phyloP scores from a whole-genome alignment of 1,139 yeast genomes.

The Kodamaea sp. region DNA sequence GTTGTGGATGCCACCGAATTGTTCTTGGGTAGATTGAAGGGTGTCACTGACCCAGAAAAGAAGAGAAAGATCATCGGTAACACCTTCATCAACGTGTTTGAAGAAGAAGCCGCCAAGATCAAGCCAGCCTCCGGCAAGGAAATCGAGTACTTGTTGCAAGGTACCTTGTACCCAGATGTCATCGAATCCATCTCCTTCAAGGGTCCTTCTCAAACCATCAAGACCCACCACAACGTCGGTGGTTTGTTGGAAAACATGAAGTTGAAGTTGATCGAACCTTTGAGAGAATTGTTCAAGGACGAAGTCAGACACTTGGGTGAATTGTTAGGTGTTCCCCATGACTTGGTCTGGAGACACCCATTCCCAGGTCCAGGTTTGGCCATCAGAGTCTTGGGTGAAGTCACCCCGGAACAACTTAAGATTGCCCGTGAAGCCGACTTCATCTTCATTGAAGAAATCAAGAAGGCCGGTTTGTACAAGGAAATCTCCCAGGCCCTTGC shows the following conservation, averaged over 20 bases:
- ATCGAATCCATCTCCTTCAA: conserved; percentile 98
- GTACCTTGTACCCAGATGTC: conserved; percentile 97
- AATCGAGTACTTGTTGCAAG: conserved; percentile 92
- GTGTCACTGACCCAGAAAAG: conserved; percentile 98
- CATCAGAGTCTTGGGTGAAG: conserved; percentile 96
- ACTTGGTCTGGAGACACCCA: conserved; percentile 99
- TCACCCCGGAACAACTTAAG: conserved; percentile 85
- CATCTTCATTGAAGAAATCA: conserved; percentile 94
- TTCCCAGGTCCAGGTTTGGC: conserved; percentile 99
- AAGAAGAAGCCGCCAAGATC: conserved; percentile 91
- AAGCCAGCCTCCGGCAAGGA: conserved; percentile 88
- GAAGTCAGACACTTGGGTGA: conserved; percentile 97
- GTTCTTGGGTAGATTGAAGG: conserved; percentile 82
- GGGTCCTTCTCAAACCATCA: conserved; percentile 99
- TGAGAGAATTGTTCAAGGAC: conserved; percentile 97
- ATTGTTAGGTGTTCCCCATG: conserved; percentile 92
- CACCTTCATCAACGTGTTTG: conserved; percentile 95
- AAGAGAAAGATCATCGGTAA: conserved; percentile 98
- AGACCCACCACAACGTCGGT: conserved; percentile 99
- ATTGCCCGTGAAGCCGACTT: conserved; percentile 97
- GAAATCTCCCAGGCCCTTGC: conserved; percentile 98
- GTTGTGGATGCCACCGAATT: conserved; percentile 94
- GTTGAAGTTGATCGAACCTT: conserved; percentile 95
- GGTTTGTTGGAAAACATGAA: conserved; percentile 98
- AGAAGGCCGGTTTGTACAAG: conserved; percentile 87